Conservation (phyloP, 495 filamentous ascomycete species). For the Neurospora sp. region DNA sequence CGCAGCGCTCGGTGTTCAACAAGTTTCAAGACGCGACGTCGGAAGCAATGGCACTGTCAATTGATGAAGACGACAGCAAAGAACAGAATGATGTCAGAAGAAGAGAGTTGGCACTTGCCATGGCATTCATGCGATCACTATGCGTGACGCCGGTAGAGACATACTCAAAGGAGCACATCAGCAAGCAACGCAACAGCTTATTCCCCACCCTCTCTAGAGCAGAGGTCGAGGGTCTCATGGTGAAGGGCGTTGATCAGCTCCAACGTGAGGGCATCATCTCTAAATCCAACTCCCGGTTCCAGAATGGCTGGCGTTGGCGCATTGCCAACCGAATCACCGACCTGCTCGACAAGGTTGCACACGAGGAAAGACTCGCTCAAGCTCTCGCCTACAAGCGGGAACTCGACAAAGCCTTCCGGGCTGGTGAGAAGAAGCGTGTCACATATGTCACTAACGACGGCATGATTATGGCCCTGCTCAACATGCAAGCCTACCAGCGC, state of each 20-base stretch:
- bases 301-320: slow-evolving; percentile 45
- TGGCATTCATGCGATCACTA: slow-evolving; percentile 24
- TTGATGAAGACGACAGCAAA: slow-evolving; percentile 6
- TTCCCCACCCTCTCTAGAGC: slow-evolving; percentile 19
- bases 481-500: slow-evolving; percentile 52
- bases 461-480: slow-evolving; percentile 56
- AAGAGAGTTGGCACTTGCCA: slow-evolving; percentile 14
- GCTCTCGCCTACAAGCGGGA: slow-evolving; percentile 49
- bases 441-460: slow-evolving; percentile 50
- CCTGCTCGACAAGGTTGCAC: slow-evolving; percentile 35
- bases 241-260: slow-evolving; percentile 47
- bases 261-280: slow-evolving; percentile 49
- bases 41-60: slow-evolving; percentile 15
- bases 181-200: slow-evolving; percentile 26
- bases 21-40: slow-evolving; percentile 34
- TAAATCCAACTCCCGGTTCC: slow-evolving; percentile 44
- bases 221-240: slow-evolving; percentile 35
- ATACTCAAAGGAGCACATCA: slow-evolving; percentile 25
- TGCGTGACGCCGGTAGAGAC: slow-evolving; percentile 25
- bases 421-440: slow-evolving; percentile 20
- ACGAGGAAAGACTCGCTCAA: slow-evolving; percentile 37
- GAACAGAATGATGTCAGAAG: not conserved
- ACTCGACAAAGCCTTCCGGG: slow-evolving; percentile 45
- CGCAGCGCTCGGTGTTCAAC: slow-evolving; percentile 32
- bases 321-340: slow-evolving; percentile 47